Evolutionary conservation across 352 stramenopile genomes (phyloP).

Genomic region (Globisporangium orthogonon): DNA sequence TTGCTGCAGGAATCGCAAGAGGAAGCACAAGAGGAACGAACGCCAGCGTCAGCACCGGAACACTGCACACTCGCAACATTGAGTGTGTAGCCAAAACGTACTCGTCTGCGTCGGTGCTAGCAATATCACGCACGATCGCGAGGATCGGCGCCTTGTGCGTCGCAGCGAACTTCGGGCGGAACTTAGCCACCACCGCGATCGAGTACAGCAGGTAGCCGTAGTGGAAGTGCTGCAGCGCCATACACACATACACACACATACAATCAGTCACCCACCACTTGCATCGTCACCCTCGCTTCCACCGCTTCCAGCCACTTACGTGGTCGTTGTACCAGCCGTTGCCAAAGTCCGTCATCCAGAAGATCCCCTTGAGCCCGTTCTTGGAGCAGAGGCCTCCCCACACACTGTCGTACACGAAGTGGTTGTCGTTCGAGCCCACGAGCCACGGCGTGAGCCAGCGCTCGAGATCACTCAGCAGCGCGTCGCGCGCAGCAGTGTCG

Average conservation of each 20-base stretch:
- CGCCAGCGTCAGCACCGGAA: conserved; percentile 5
- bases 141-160: conserved; percentile 74
- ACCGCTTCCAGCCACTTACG: conserved; percentile 18
- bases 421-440: conserved; percentile 60
- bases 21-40: not conserved
- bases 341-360: conserved; percentile 90
- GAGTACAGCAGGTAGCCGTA: conserved; percentile 93
- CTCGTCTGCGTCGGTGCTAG: conserved; percentile 53
- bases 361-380: conserved; percentile 86
- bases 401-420: conserved; percentile 91
- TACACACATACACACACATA: not conserved
- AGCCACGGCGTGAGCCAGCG: conserved; percentile 76
- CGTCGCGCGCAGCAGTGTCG: conserved; percentile 37
- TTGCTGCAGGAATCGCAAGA: conserved; percentile 17
- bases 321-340: conserved; percentile 91
- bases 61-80: conserved; percentile 1
- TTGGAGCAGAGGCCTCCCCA: conserved; percentile 91
- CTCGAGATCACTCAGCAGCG: conserved; percentile 57
- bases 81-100: conserved; percentile 19
- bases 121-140: conserved; percentile 73
- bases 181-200: conserved; percentile 75
- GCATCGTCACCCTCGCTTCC: not conserved
- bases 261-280: not conserved
- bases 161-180: conserved; percentile 56
- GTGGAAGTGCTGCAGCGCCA: conserved; percentile 89